Conservation (phyloP, 2,329 filamentous ascomycete genomes). For the Cytospora paraplurivora region DNA sequence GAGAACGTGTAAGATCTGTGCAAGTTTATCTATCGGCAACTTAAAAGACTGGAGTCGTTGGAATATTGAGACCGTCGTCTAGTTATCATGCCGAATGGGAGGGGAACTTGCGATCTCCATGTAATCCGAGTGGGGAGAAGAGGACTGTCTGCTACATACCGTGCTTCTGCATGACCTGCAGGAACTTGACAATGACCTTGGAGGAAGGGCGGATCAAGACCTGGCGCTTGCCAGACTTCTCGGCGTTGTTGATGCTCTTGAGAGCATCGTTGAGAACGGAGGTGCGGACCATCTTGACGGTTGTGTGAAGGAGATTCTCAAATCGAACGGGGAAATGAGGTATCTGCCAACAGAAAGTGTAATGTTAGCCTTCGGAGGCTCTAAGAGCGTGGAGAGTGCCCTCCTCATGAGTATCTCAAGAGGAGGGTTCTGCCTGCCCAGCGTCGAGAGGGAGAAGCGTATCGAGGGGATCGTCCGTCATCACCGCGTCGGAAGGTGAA, state of each 20-base stretch:
- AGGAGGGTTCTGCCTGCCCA: slow-evolving; percentile 71
- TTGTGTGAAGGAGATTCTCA: slow-evolving; percentile 72
- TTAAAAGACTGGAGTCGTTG: slow-evolving; percentile 99
- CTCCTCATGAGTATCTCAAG: slow-evolving; percentile 49
- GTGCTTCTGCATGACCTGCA: slow-evolving; percentile 98
- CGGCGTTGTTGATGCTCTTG: slow-evolving; percentile 99
- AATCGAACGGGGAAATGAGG: slow-evolving; percentile 66
- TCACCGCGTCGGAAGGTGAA: slow-evolving; percentile 25
- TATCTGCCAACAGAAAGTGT: slow-evolving; percentile 54
- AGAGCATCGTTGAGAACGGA: slow-evolving; percentile 99
- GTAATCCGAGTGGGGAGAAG: slow-evolving; percentile 19
- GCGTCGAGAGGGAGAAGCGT: slow-evolving; percentile 65
- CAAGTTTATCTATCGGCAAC: slow-evolving; percentile 90
- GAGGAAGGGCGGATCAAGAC: slow-evolving; percentile 96
- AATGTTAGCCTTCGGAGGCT: slow-evolving; percentile 65
- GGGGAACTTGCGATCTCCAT: slow-evolving; percentile 22
- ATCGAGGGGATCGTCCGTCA: slow-evolving; percentile 45
- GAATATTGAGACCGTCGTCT: slow-evolving; percentile 83
- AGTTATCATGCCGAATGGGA: slow-evolving; percentile 98
- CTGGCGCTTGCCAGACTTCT: slow-evolving; percentile 99
- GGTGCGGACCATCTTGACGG: slow-evolving; percentile 94
- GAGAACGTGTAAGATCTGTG: slow-evolving; percentile 98
- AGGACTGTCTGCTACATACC: slow-evolving; percentile 65
- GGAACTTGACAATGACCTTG: slow-evolving; percentile 99
- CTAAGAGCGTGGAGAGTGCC: slow-evolving; percentile 70